Evolutionary conservation across 1,139 yeast genomes (phyloP), one percentile per base, ranked within the genome.

Genomic region (Kodamaea derodonti): DNA sequence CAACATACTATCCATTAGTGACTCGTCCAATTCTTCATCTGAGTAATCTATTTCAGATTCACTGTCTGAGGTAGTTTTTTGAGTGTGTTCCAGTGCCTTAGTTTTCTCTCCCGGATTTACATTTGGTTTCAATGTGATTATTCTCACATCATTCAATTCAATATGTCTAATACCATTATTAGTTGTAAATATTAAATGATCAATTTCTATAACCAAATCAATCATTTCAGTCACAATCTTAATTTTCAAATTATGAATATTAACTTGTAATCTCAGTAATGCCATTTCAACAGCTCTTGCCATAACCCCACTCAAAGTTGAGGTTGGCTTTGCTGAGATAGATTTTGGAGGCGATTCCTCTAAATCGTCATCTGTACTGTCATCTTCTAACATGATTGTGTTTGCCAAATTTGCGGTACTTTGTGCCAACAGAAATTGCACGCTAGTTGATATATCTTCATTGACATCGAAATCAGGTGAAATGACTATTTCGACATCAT

Each of bases 221-320:
- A 67, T 48, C 56, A 71, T 43, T 28, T 78, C 85, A 14, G 79
- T 58, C 0, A 80, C 60, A 2, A 81, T 43, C 31, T 74, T 72
- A 17, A 82, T 49, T 10, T 55, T 60, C 11, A 80, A 49, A 39
- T 72, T 60, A 3, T 51, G 50, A 4, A 83, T 51, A 14, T 58
- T 67, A 4, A 82, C 65, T 35, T 64, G 75, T 10, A 84, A 56
- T 47, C 82, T 75, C 47, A 84, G 77, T 11, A 84, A 53, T 0
- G 90, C 88, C 42, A 81, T 66, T 40, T 83, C 92, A 1, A 79
- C 83, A 0, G 88, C 83, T 37, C 62, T 66, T 11, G 76, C 62
- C 72, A 82, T 72, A 39, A 84, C 72, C 3, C 74, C 72, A 30
- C 81, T 71, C 37, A 79, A 54, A 2, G 72, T 61, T 1, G 72